These are phyloP conservation scores for Viridothelium virens DNA, from an alignment of 495 filamentous ascomycete species.

Conservation along the genomic window DNA sequence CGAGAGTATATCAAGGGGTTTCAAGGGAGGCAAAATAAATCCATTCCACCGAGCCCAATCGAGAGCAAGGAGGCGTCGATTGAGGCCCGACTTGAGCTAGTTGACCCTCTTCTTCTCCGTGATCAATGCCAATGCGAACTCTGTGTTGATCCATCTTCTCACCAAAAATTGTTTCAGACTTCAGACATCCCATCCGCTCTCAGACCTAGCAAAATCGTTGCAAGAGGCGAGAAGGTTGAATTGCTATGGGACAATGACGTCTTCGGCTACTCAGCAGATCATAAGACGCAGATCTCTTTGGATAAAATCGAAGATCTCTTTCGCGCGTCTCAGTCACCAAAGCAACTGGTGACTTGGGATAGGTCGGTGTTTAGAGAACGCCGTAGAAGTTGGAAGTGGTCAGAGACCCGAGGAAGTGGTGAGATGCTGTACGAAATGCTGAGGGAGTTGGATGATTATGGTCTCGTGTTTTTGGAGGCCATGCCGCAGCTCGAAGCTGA, in stretches of 20 bases:
- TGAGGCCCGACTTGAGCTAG: not conserved
- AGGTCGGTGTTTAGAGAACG: not conserved
- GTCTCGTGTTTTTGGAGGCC: constrained; percentile 63
- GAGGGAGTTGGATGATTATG: constrained; percentile 46
- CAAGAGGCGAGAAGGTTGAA: constrained; percentile 33
- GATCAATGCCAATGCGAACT: constrained; percentile 64
- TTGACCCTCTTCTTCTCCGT: constrained; percentile 52
- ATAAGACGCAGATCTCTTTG: constrained; percentile 42
- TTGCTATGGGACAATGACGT: constrained; percentile 59
- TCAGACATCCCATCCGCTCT: constrained; percentile 58
- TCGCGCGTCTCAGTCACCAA: not conserved
- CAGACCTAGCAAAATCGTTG: constrained; percentile 29
- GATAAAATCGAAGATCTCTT: not conserved
- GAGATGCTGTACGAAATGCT: constrained; percentile 40
- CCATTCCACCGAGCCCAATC: not conserved
- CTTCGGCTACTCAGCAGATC: constrained; percentile 38
- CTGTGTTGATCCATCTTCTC: constrained; percentile 71
- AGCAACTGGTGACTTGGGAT: not conserved
- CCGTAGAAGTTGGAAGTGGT: not conserved
- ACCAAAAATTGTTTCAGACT: constrained; percentile 73
- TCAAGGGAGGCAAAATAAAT: no score
- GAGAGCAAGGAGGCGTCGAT: not conserved
- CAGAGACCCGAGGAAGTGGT: not conserved
- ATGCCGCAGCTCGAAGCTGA: constrained; percentile 54
- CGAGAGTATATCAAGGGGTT: no score